Conservation (phyloP, 176 grass and related monocot genomes). For the Phoenix dactylifera region DNA sequence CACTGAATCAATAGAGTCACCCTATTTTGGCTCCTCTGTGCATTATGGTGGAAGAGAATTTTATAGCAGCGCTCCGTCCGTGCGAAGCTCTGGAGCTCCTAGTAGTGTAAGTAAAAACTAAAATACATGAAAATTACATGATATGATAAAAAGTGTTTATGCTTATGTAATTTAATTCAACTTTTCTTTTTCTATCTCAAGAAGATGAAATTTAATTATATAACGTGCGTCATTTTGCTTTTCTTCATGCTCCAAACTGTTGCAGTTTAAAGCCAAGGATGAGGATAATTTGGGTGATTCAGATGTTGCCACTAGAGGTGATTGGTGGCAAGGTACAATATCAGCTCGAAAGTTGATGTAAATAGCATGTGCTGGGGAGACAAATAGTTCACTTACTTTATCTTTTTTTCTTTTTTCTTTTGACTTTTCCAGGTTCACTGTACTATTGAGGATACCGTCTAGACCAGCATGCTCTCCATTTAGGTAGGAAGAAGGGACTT, state of each 20-base stretch:
- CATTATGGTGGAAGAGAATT: constrained; percentile 89
- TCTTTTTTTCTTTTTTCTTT: background rate
- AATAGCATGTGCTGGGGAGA: background rate
- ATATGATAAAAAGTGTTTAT: constrained; percentile 11
- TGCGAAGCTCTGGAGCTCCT: constrained; percentile 26
- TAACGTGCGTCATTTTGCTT: constrained; percentile 4
- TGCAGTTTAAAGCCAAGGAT: constrained; percentile 46
- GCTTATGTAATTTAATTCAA: background rate
- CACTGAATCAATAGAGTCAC: constrained; percentile 34
- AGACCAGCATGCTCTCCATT: no score
- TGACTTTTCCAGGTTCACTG: constrained; percentile 50
- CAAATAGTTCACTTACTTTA: background rate
- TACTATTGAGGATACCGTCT: constrained; percentile 54
- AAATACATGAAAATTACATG: background rate
- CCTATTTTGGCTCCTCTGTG: constrained; percentile 78
- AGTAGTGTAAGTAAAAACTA: constrained; percentile 20
- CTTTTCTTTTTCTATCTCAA: background rate
- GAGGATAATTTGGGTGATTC: constrained; percentile 30
- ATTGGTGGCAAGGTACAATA: constrained; percentile 95
- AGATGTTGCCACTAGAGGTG: constrained; percentile 56
- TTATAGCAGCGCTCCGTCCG: constrained; percentile 43
- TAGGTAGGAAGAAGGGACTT: no score
- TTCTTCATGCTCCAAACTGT: constrained; percentile 4
- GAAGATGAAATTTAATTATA: background rate
- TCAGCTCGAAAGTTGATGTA: background rate